phyloP scores from a whole-genome alignment of 805 yeast genomes.

The Candida broadrunensis region DNA sequence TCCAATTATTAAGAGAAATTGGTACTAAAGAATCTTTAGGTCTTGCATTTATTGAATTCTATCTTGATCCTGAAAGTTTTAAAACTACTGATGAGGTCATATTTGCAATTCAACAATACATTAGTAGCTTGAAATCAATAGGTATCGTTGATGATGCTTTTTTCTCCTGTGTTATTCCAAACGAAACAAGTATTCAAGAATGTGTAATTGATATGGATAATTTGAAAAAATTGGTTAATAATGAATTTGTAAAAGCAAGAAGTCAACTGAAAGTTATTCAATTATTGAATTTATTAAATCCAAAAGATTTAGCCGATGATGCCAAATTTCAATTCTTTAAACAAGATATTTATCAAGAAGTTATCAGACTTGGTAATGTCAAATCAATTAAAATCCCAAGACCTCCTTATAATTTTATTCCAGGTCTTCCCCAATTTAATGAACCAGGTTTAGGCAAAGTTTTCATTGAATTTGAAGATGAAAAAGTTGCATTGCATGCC shows the following conservation, averaged over 20 bases:
- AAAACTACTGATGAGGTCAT: constrained; percentile 11
- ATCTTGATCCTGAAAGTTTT: constrained; percentile 13
- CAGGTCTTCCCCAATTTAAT: constrained; percentile 32
- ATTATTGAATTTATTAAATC: constrained; percentile 61
- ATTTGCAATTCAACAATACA: constrained; percentile 7
- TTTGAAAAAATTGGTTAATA: constrained; percentile 33
- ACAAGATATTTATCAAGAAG: constrained; percentile 51
- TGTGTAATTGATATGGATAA: constrained; percentile 34
- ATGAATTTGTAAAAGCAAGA: constrained; percentile 33
- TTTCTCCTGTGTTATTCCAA: constrained; percentile 30
- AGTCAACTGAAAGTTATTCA: constrained; percentile 55
- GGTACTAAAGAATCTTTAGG: constrained; percentile 54
- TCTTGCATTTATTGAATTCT: constrained; percentile 51
- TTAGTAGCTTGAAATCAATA: constrained; percentile 12
- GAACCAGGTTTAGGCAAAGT: constrained; percentile 69
- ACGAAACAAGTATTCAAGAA: constrained; percentile 33
- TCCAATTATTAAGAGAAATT: constrained; percentile 45
- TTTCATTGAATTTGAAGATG: constrained; percentile 59
- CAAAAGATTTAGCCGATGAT: constrained; percentile 59
- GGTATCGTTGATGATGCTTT: constrained; percentile 20
- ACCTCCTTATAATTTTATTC: constrained; percentile 50
- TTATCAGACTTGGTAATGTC: constrained; percentile 50
- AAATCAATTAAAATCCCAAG: constrained; percentile 58
- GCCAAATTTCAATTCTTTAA: constrained; percentile 45
- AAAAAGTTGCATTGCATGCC: constrained; percentile 54